phyloP scores from a whole-genome alignment of 208 protist species.

The Acanthamoeba royreba region DNA sequence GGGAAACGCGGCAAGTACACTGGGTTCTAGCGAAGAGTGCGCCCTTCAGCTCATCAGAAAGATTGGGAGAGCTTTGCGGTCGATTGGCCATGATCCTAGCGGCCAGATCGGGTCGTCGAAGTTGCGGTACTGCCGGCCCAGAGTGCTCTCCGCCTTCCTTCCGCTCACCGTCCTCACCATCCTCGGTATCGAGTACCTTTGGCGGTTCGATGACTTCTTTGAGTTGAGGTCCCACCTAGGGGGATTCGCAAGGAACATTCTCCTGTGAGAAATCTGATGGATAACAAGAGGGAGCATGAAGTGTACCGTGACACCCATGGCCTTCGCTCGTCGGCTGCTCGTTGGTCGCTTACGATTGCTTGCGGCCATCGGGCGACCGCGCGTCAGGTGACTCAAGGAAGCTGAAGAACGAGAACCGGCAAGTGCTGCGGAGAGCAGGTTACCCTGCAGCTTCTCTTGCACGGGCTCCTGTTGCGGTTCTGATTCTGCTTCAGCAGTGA shows the following conservation, averaged over 20 bases:
- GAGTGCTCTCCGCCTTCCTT: not conserved
- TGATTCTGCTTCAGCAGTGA: not conserved
- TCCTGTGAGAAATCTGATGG: not conserved
- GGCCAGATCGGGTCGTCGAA: not conserved
- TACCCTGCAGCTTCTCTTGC: not conserved
- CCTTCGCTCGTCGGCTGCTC: not conserved
- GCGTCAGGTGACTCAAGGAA: not conserved
- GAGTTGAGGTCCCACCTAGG: not conserved
- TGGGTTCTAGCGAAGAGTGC: not conserved
- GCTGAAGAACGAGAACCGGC: not conserved
- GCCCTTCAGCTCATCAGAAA: not conserved
- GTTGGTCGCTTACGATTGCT: not conserved
- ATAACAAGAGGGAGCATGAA: not conserved
- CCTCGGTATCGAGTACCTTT: not conserved
- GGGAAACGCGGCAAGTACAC: not conserved
- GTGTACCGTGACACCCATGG: not conserved
- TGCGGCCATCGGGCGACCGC: not conserved
- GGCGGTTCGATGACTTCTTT: not conserved
- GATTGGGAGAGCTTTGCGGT: not conserved
- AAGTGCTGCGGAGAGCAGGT: not conserved
- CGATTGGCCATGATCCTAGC: not conserved
- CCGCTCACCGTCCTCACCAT: not conserved
- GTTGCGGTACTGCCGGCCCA: too few species aligned
- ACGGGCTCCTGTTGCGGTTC: not conserved
- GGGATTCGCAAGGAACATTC: too few species aligned